Evolutionary conservation across 352 stramenopile species (phyloP), one percentile per base, ranked within the genome.

Genomic region (Phytophthora parvispora): DNA sequence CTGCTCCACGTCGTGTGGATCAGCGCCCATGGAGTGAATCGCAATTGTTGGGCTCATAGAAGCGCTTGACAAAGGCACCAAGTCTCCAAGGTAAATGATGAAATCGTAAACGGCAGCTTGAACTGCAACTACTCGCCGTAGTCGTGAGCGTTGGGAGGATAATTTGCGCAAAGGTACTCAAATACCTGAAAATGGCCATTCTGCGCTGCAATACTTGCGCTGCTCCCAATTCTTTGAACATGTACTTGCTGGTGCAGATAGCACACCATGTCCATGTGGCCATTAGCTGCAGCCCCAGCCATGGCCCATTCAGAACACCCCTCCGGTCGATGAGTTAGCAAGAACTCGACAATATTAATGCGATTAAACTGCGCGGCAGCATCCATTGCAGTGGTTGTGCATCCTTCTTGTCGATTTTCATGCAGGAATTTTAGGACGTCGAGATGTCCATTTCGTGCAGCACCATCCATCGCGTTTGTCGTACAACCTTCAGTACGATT

Each of bases 301-400:
- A 70, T 65, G 7, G 54, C 54, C 63, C 63, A 70, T 24, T 65
- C 63, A 27, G 63, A 65, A n/a, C 53, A 70, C 3, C 63, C 63
- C 60, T 70, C 63, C 1, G 4, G 54, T 20, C 63, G 63, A 49
- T 65, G n/a, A 18, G 16, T 49, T 28, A 36, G 45, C 15, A 65
- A 18, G 18, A 65, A 70, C 54, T 70, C 43, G n/a, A 65, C 32
- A 18, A 64, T 54, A 28, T 59, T 16, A 9, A 54, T 70, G 3
- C 63, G 53, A 34, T 70, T 65, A 20, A 59, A 60, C 57, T 65
- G 63, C 7, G 63, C 54, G n/a, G 63, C 63, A 18, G 45, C 43
- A 38, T 70, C 63, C 54, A 65, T 67, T 9, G 49, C 60, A 16
- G 58, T 64, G 13, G 57, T 64, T 22, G 61, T 63, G 51, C 61